Conservation (phyloP, 495 filamentous ascomycete genomes). For the Lophiotrema nucula region DNA sequence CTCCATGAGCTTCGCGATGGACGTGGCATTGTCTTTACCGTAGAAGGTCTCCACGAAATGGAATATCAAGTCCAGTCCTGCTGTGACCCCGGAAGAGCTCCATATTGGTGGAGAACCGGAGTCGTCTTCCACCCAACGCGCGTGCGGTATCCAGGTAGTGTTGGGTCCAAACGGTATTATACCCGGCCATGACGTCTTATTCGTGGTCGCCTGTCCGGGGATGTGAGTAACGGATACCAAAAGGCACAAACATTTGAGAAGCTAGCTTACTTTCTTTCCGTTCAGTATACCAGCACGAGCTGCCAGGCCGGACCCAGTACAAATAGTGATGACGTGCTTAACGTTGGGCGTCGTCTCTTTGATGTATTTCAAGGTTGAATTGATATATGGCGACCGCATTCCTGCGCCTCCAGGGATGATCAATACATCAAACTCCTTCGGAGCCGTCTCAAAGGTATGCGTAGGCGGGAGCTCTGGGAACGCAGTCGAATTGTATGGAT, state of each 20-base stretch:
- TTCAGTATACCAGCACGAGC: constrained; percentile 22
- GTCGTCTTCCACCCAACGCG: constrained; percentile 64
- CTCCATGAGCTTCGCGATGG: constrained; percentile 37
- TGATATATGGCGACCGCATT: constrained; percentile 41
- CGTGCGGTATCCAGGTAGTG: constrained; percentile 57
- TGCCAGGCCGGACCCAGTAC: constrained; percentile 20
- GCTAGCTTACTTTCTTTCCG: constrained; percentile 14
- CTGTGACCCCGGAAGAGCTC: constrained; percentile 60
- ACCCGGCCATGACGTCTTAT: constrained; percentile 12
- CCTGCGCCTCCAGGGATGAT: constrained; percentile 64
- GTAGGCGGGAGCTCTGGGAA: constrained; percentile 52
- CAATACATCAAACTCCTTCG: constrained; percentile 57
- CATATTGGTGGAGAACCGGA: constrained; percentile 50
- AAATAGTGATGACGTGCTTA: constrained; percentile 47
- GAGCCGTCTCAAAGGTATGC: constrained; percentile 54
- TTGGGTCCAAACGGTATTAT: constrained; percentile 38
- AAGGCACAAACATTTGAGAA: too few relatives aligned
- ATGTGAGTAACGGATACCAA: constrained; percentile 22
- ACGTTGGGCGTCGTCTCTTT: constrained; percentile 44
- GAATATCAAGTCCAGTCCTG: constrained; percentile 63
- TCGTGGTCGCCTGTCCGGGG: constrained; percentile 44
- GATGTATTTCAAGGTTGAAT: constrained; percentile 49
- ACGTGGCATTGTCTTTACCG: constrained; percentile 36
- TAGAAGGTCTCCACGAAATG: constrained; percentile 51
- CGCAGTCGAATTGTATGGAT: constrained; percentile 43